Conservation (phyloP, 1,139 yeast species). For the Zygotorulaspora mrakii region DNA sequence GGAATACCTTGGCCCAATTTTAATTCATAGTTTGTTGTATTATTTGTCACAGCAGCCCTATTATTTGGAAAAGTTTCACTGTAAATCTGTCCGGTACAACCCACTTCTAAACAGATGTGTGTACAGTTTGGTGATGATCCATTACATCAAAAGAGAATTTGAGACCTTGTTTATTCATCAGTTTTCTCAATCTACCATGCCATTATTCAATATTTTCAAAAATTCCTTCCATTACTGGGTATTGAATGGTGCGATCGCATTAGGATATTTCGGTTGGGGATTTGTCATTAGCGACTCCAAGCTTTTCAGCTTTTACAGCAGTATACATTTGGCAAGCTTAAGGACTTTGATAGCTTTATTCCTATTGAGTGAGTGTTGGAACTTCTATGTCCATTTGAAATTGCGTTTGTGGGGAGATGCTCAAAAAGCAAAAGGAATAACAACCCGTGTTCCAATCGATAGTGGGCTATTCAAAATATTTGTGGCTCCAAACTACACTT, state of each 20-base stretch:
- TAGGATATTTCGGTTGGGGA: constrained; percentile 70
- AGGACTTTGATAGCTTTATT: constrained; percentile 46
- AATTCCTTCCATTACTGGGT: constrained; percentile 91
- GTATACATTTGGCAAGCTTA: constrained; percentile 21
- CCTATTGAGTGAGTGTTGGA: constrained; percentile 66
- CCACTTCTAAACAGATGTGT: constrained; percentile 28
- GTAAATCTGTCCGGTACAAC: constrained; percentile 16
- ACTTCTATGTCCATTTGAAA: constrained; percentile 60
- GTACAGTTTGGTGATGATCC: constrained; percentile 54
- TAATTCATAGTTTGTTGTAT: constrained; percentile 72
- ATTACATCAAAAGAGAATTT: constrained; percentile 80
- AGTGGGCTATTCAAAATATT: constrained; percentile 45
- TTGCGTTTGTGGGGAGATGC: constrained; percentile 40
- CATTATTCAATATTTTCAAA: constrained; percentile 77
- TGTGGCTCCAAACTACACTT: constrained; percentile 78
- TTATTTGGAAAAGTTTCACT: constrained; percentile 16
- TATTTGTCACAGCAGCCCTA: constrained; percentile 21
- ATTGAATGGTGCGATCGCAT: constrained; percentile 69
- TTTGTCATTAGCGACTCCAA: constrained; percentile 32
- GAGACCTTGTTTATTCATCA: constrained; percentile 82
- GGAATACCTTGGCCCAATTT: constrained; percentile 86
- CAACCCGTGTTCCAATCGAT: constrained; percentile 37
- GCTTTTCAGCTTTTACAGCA: constrained; percentile 21
- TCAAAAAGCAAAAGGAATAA: constrained; percentile 40
- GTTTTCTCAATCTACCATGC: constrained; percentile 91